phyloP scores from a whole-genome alignment of 2,329 filamentous ascomycete species.

The Colletotrichum coccodes region DNA sequence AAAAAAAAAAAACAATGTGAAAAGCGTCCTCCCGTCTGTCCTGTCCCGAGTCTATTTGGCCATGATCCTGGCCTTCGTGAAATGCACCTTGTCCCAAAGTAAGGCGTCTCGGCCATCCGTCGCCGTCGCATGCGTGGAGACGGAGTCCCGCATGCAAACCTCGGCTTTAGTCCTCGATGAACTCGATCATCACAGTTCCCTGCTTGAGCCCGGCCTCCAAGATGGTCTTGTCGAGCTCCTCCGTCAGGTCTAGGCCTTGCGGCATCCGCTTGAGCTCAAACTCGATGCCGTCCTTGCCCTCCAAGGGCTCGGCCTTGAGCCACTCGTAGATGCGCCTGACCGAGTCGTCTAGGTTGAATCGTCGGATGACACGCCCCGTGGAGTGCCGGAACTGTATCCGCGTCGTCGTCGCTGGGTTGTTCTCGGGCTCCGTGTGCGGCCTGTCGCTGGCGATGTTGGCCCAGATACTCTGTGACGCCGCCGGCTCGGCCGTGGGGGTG shows the following conservation, averaged over 20 bases:
- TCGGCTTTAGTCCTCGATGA: conserved; percentile 66
- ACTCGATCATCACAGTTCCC: conserved; percentile 95
- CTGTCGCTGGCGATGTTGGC: conserved; percentile 75
- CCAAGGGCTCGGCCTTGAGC: conserved; percentile 88
- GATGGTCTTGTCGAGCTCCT: conserved; percentile 77
- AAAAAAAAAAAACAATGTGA: background rate
- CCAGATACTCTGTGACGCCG: conserved; percentile 61
- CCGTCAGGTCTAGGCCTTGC: conserved; percentile 83
- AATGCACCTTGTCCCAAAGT: conserved; percentile 1
- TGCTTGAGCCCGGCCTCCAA: conserved; percentile 88
- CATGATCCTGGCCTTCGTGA: conserved; percentile 5
- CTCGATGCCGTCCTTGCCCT: conserved; percentile 78
- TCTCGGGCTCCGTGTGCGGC: conserved; percentile 81
- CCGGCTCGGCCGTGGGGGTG: conserved; percentile 33
- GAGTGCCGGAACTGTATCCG: conserved; percentile 94
- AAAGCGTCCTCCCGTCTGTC: background rate
- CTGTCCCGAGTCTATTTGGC: conserved; percentile 19
- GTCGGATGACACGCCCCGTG: conserved; percentile 83
- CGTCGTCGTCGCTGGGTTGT: conserved; percentile 77
- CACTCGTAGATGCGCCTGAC: conserved; percentile 93
- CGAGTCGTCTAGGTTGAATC: conserved; percentile 81
- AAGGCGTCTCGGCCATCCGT: background rate
- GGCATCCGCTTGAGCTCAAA: conserved; percentile 91
- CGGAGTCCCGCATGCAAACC: background rate
- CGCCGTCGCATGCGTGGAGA: background rate